Evolutionary conservation across 176 grass and related monocot genomes (phyloP), one percentile per base, ranked within the genome.

Genomic region (Puccinellia tenuiflora): DNA sequence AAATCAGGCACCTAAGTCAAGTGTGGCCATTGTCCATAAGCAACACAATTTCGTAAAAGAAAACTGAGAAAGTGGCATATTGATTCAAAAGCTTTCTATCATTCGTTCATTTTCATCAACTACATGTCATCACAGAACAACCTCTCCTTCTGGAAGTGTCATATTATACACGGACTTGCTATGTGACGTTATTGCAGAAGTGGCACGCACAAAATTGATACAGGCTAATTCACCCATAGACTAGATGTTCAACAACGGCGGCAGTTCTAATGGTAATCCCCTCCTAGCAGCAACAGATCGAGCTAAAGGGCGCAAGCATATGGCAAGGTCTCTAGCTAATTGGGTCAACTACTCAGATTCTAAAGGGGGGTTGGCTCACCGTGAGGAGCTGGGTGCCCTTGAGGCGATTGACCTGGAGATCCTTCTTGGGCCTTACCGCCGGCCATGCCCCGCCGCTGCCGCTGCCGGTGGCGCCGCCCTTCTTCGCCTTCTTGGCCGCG

Each of bases 381-480:
- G 92, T 97, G 81, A 97, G 86, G 72, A 97, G 88, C 6, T 89
- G 92, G 78, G 83, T 86, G 45, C 85, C 85, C 87, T 95, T 95
- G 83, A 98, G 87, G 45, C 85, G 88, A 87, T 93, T 90, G 86
- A 93, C 75, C 81, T 85, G 92, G 72, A 98, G 85, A 83, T 92
- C 85, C 76, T 79, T 93, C 87, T 98, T 98, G 42, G 88, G 79
- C 89, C 81, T 98, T 40, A 98, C 63, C 56, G 53, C 52, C 37
- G 92, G 92, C 96, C 96, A 98, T 79, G 83, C 91, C 39, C 89
- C 90, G 1, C 71, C 66, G 65, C 86, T 35, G 21, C 80, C 73
- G 20, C 70, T 40, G 34, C 66, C 55, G 37, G 24, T 18, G 24
- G 68, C 70, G 34, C 76, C 40, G 13, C 78, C 80, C 46, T 88